phyloP scores from a whole-genome alignment of 805 yeast species.

The Saccharomycopsis synnaedendra region DNA sequence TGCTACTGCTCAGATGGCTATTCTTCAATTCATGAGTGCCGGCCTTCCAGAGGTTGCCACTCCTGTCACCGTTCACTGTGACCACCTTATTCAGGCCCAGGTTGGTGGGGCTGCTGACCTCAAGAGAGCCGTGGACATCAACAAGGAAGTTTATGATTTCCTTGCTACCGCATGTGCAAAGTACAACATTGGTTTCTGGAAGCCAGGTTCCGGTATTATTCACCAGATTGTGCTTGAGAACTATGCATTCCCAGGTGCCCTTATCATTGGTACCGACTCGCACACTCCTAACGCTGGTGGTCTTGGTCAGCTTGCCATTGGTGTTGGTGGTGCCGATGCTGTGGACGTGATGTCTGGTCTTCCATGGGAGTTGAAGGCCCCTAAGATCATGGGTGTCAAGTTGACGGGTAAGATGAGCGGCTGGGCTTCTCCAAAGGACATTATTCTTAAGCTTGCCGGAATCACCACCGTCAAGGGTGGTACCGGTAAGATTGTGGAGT shows the following conservation, averaged over 20 bases:
- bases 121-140: slow-evolving; percentile 67
- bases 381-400: slow-evolving; percentile 90
- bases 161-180: slow-evolving; percentile 85
- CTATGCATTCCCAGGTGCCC: slow-evolving; percentile 95
- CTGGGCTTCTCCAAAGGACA: slow-evolving; percentile 97
- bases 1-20: slow-evolving; percentile 99
- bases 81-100: slow-evolving; percentile 94
- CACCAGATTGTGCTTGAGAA: slow-evolving; percentile 95
- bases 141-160: slow-evolving; percentile 94
- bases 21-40: slow-evolving; percentile 95
- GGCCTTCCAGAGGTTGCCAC: slow-evolving; percentile 81
- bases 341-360: slow-evolving; percentile 92
- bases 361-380: slow-evolving; percentile 97
- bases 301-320: slow-evolving; percentile 93
- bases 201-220: slow-evolving; percentile 97
- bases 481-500: slow-evolving; percentile 93
- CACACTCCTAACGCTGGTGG: slow-evolving; percentile 99
- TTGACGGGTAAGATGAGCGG: slow-evolving; percentile 86
- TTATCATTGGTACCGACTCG: slow-evolving; percentile 94
- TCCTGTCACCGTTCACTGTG: slow-evolving; percentile 96
- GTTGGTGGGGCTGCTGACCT: slow-evolving; percentile 84
- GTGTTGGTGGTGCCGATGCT: slow-evolving; percentile 99
- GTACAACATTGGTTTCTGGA: slow-evolving; percentile 98
- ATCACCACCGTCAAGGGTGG: slow-evolving; percentile 95
- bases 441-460: slow-evolving; percentile 88